Evolutionary conservation across 768 basidiomycete species (phyloP).

Genomic region (Mrakia frigida): DNA sequence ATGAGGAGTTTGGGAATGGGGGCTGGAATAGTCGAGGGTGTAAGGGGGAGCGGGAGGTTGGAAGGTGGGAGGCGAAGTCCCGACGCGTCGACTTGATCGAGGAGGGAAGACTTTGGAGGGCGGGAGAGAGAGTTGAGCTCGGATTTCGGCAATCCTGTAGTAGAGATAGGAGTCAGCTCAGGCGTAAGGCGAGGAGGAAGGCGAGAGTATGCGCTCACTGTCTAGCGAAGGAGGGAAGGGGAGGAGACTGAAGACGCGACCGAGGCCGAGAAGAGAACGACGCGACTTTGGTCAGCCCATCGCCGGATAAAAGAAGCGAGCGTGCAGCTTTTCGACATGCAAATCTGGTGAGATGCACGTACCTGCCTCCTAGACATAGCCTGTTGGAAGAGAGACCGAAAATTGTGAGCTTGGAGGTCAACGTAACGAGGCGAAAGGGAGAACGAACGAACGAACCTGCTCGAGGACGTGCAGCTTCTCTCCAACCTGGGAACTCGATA

Average conservation of each 20-base stretch:
- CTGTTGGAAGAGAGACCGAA: background rate
- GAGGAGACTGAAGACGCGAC: background rate
- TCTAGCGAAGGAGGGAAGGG: background rate
- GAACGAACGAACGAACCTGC: background rate
- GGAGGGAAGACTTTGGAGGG: background rate
- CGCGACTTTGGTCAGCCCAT: background rate
- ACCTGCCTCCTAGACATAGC: background rate
- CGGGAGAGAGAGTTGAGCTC: background rate
- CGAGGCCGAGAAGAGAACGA: background rate
- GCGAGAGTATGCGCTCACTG: background rate
- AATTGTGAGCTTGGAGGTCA: background rate
- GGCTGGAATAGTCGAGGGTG: background rate
- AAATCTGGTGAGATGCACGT: background rate
- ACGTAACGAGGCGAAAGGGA: background rate
- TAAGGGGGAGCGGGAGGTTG: background rate
- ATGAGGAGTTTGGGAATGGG: background rate
- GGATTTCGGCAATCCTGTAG: background rate
- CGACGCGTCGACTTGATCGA: background rate
- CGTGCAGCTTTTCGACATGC: background rate
- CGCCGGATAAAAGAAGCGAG: too few species aligned
- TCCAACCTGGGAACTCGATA: background rate
- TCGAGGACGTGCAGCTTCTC: slow-evolving; percentile 1
- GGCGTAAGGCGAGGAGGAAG: background rate
- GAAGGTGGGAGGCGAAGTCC: background rate
- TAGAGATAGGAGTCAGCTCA: background rate